phyloP scores from a whole-genome alignment of 1,284 basidiomycete genomes.

The Microstroma glucosiphilum region DNA sequence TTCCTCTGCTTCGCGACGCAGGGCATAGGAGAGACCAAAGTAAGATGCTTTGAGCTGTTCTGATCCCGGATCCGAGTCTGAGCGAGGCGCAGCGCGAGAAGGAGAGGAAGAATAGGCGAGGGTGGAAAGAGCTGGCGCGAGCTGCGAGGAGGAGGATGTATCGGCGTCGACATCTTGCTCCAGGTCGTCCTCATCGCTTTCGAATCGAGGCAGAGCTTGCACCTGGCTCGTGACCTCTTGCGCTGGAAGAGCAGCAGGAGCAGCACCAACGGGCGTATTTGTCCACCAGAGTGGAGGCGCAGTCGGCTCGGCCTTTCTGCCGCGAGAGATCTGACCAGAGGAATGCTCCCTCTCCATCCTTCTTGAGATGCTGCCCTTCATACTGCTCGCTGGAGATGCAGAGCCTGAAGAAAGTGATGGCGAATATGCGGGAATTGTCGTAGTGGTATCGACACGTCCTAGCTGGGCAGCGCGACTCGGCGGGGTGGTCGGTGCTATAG shows the following conservation, averaged over 20 bases:
- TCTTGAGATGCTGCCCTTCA: no score
- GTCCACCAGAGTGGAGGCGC: no score
- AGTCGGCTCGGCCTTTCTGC: no score
- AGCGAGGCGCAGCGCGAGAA: neutral
- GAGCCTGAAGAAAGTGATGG: neutral
- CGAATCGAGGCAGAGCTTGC: neutral
- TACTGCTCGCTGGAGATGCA: no score
- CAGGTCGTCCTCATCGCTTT: neutral
- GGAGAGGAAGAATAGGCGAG: neutral
- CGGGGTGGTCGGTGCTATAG: neutral
- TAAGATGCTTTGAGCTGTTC: conserved; percentile 11
- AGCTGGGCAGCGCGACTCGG: neutral
- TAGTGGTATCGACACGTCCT: conserved; percentile 1
- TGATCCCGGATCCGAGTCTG: neutral
- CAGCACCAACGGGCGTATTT: no score
- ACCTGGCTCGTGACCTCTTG: no score
- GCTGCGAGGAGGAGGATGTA: neutral
- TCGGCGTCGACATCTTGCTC: neutral
- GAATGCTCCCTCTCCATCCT: no score
- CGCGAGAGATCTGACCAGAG: no score
- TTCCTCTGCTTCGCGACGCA: conserved; percentile 20
- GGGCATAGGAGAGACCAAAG: conserved; percentile 27
- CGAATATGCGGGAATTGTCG: neutral
- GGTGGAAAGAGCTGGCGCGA: neutral
- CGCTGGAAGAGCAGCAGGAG: no score